A percentile compares a stretch with the other conserved stretches of the same genome.
These are phyloP conservation scores for Paspalum notatum DNA, from an alignment of 176 grass and related monocot genomes.

Conservation along the genomic window DNA sequence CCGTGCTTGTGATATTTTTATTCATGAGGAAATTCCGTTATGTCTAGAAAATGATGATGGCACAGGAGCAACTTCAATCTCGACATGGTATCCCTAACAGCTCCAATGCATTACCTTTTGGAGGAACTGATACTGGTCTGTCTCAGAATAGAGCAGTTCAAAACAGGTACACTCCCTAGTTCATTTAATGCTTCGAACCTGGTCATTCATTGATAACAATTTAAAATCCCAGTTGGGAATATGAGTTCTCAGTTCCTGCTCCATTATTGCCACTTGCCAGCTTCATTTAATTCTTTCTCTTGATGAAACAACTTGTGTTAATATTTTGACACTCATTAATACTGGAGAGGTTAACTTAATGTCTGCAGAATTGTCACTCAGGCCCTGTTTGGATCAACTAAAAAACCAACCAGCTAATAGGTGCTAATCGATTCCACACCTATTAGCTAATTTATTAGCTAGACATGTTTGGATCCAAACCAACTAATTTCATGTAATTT, in stretches of 20 bases:
- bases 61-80: conserved; percentile 64
- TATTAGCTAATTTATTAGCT: too few relatives aligned
- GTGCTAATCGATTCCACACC: too few relatives aligned
- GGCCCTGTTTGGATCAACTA: too few relatives aligned
- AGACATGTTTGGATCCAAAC: too few relatives aligned
- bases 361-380: not conserved
- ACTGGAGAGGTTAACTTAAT: conserved; percentile 9
- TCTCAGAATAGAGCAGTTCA: conserved; percentile 72
- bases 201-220: not conserved
- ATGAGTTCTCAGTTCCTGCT: not conserved
- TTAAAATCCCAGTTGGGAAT: not conserved
- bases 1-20: not conserved
- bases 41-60: conserved; percentile 64
- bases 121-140: conserved; percentile 59
- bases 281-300: conserved; percentile 4
- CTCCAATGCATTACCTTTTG: conserved; percentile 57
- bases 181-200: conserved; percentile 11
- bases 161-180: conserved; percentile 69
- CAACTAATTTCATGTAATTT: too few relatives aligned
- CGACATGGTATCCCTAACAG: conserved; percentile 52
- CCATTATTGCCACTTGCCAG: not conserved
- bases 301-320: not conserved
- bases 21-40: conserved; percentile 35
- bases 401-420: too few relatives aligned
- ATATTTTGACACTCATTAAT: conserved; percentile 5